Conservation (phyloP, 768 basidiomycete genomes). For the Collybia nuda region DNA sequence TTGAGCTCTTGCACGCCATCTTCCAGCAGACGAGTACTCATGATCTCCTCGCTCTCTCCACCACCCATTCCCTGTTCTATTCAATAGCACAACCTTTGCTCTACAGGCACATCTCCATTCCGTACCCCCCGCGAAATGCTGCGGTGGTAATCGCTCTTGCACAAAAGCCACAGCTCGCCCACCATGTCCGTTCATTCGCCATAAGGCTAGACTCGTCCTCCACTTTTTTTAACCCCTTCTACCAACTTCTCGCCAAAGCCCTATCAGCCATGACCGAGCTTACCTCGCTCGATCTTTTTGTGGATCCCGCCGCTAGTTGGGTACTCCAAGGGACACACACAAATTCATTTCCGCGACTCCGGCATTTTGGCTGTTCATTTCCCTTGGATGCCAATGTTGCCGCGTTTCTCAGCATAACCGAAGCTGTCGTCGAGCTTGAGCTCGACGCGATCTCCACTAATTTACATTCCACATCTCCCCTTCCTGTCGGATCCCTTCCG, state of each 20-base stretch:
- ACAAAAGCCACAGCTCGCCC: constrained; percentile 52
- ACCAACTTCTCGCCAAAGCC: constrained; percentile 48
- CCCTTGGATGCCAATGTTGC: constrained; percentile 57
- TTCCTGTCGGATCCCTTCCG: constrained; percentile 37
- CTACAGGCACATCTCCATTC: constrained; percentile 56
- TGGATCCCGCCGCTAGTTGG: constrained; percentile 55
- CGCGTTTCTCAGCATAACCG: constrained; percentile 56
- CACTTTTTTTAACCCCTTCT: constrained; percentile 45
- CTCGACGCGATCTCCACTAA: constrained; percentile 37
- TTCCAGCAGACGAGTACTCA: constrained; percentile 22
- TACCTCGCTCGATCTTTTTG: constrained; percentile 51
- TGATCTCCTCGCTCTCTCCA: constrained; percentile 52
- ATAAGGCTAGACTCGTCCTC: constrained; percentile 44
- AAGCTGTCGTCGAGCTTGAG: constrained; percentile 57
- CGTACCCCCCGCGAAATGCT: constrained; percentile 44
- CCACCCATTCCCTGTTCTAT: constrained; percentile 37
- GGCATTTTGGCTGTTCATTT: constrained; percentile 60
- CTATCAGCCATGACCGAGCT: constrained; percentile 63
- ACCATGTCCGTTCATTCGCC: constrained; percentile 60
- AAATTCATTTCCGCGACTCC: constrained; percentile 44
- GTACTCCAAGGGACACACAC: constrained; percentile 37
- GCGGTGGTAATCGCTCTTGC: constrained; percentile 57
- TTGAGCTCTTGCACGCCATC: constrained; percentile 62
- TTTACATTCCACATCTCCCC: constrained; percentile 29
- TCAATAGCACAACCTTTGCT: constrained; percentile 58